A percentile compares a stretch with the other conserved stretches of the same genome.
phyloP scores from a whole-genome alignment of 2,329 filamentous ascomycete species.

The Colletotrichum musae region DNA sequence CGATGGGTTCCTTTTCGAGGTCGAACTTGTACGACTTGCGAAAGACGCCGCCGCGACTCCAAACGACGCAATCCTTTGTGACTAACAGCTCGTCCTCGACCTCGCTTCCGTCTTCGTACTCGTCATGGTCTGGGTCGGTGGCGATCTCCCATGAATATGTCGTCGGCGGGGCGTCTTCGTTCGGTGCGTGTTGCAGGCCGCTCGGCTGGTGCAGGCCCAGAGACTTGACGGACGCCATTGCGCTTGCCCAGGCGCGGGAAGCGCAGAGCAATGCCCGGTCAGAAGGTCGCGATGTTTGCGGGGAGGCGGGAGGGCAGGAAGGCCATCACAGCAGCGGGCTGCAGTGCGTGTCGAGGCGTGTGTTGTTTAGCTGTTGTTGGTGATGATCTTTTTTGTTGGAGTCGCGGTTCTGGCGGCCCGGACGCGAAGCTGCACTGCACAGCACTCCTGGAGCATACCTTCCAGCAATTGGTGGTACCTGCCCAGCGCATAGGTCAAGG shows the following conservation, averaged over 20 bases:
- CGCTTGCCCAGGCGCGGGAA: conserved; percentile 31
- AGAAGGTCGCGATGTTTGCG: neutral
- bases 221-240: conserved; percentile 92
- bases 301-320: neutral
- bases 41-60: conserved; percentile 89
- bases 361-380: neutral
- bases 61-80: conserved; percentile 83
- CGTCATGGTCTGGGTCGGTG: conserved; percentile 51
- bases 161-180: conserved; percentile 78
- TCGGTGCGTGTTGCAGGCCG: conserved; percentile 85
- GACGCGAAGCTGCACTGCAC: conserved; percentile 21
- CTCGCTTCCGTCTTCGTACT: conserved; percentile 53
- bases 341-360: conserved; percentile 1
- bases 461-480: neutral
- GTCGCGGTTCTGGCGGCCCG: conserved; percentile 26
- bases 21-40: conserved; percentile 90
- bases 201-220: conserved; percentile 92
- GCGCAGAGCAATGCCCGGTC: conserved; percentile 3
- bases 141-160: conserved; percentile 83
- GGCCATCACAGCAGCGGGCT: conserved; percentile 30
- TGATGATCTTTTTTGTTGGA: conserved; percentile 27
- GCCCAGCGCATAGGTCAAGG: conserved; percentile 1
- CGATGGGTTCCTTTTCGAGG: conserved; percentile 86
- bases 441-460: too few species aligned
- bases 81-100: conserved; percentile 85